phyloP scores from a whole-genome alignment of 2,329 filamentous ascomycete species.

The Exophiala dermatitidis region DNA sequence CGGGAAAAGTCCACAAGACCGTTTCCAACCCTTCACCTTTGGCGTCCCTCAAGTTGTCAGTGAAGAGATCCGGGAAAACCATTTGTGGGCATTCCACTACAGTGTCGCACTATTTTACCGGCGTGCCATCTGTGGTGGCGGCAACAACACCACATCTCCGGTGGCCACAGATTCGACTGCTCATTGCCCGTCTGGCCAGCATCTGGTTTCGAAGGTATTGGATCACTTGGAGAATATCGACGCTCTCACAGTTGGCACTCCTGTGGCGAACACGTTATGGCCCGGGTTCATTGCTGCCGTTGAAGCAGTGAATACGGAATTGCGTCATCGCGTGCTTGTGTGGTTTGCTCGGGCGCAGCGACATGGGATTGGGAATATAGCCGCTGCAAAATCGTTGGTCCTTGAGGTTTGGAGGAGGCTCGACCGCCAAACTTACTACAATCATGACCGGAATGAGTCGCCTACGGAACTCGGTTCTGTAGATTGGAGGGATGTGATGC shows the following conservation, averaged over 20 bases:
- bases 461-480: not conserved
- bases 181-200: not conserved
- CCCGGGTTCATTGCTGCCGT: constrained; percentile 12
- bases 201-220: constrained; percentile 3
- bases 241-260: not conserved
- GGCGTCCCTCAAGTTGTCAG: not conserved
- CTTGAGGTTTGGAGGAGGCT: constrained; percentile 10
- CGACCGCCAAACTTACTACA: not conserved
- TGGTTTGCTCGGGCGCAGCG: constrained; percentile 4
- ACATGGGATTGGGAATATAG: constrained; percentile 9
- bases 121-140: not conserved
- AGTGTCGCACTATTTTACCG: constrained; percentile 4
- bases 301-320: constrained; percentile 4
- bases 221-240: constrained; percentile 15
- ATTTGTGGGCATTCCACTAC: constrained; percentile 13
- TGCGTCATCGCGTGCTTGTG: constrained; percentile 10
- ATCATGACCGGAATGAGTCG: not conserved
- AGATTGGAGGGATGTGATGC: constrained; percentile 10
- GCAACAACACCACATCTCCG: not conserved
- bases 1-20: not conserved
- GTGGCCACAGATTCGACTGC: not conserved
- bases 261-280: constrained; percentile 8
- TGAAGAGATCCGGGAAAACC: constrained; percentile 7
- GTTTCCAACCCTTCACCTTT: too few species aligned
- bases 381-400: constrained; percentile 4